A percentile compares a stretch with the other conserved stretches of the same genome.
Conservation (phyloP, 805 yeast species). For the Wickerhamiella kazuoi region DNA sequence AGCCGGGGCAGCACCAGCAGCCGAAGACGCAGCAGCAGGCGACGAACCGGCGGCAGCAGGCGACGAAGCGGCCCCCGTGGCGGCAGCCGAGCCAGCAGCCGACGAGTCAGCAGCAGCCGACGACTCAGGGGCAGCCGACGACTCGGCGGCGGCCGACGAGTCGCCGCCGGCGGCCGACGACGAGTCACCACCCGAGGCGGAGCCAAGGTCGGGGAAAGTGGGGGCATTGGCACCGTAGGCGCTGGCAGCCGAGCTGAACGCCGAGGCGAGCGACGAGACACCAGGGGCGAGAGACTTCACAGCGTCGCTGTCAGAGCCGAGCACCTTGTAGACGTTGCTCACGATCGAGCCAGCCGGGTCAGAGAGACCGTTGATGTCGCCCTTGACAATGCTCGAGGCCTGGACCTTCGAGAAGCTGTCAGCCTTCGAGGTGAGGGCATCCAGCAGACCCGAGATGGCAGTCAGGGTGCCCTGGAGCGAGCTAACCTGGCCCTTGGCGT, state of each 20-base stretch:
- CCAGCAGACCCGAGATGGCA: conserved; percentile 9
- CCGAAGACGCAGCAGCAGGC: conserved; percentile 1
- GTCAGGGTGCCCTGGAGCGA: conserved; percentile 3
- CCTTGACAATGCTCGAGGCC: conserved; percentile 10
- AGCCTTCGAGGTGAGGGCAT: conserved; percentile 12
- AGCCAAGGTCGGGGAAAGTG: conserved; percentile 4
- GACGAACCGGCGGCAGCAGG: neutral
- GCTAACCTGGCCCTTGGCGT: conserved; percentile 6
- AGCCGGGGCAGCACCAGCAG: conserved; percentile 12
- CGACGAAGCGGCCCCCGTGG: conserved; percentile 5
- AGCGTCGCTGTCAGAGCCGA: conserved; percentile 4
- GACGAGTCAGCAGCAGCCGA: neutral
- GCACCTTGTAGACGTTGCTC: conserved; percentile 6
- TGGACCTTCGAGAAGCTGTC: conserved; percentile 12
- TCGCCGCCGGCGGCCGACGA: neutral
- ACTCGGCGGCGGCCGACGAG: neutral
- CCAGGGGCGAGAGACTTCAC: conserved; percentile 1
- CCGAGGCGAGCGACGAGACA: conserved; percentile 2
- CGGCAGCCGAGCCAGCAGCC: conserved; percentile 11
- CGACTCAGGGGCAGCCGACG: conserved; percentile 3
- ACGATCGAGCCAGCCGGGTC: conserved; percentile 7
- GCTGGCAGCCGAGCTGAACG: conserved; percentile 3
- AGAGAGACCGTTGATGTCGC: conserved; percentile 8
- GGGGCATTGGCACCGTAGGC: conserved; percentile 6
- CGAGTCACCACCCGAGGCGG: conserved; percentile 2